Evolutionary conservation across 306 rosid genomes (phyloP).

Genomic region (Ormosia semicastrata): DNA sequence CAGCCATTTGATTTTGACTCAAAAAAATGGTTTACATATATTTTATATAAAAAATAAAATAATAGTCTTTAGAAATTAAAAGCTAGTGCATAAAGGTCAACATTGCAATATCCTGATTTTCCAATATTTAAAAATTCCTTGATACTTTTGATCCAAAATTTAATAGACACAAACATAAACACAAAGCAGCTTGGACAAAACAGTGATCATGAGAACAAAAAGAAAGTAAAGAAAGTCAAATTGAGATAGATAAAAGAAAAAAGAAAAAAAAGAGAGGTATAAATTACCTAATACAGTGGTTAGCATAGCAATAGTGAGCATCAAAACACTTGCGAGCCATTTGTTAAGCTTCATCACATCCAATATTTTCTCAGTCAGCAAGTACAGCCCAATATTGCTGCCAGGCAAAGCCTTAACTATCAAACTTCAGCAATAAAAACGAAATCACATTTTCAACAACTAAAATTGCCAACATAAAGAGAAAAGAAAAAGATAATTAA

Average conservation of each 20-base stretch:
- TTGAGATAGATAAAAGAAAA: slow-evolving; percentile 9
- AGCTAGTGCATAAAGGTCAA: background rate
- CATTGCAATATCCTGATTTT: background rate
- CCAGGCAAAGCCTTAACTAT: slow-evolving; percentile 26
- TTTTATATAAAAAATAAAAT: background rate
- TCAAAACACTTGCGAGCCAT: slow-evolving; percentile 48
- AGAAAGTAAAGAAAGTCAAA: background rate
- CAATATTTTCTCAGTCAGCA: slow-evolving; percentile 29
- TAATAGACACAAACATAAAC: background rate
- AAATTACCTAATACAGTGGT: slow-evolving; percentile 57
- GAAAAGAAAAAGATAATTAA: background rate
- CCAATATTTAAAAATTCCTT: background rate
- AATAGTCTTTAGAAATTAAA: background rate
- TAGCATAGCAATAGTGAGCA: slow-evolving; percentile 52
- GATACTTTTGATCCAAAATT: background rate
- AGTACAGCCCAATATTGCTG: slow-evolving; percentile 22
- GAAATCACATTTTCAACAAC: slow-evolving; percentile 27
- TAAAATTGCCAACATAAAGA: background rate
- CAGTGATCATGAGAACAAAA: background rate
- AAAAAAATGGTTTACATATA: background rate
- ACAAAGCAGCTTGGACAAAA: background rate
- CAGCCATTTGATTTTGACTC: background rate
- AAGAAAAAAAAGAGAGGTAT: background rate
- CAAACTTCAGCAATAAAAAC: slow-evolving; percentile 20
- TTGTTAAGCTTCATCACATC: slow-evolving; percentile 53